These are phyloP conservation scores for Termitomyces sp. DNA, from an alignment of 768 basidiomycete genomes.

Conservation along the genomic window DNA sequence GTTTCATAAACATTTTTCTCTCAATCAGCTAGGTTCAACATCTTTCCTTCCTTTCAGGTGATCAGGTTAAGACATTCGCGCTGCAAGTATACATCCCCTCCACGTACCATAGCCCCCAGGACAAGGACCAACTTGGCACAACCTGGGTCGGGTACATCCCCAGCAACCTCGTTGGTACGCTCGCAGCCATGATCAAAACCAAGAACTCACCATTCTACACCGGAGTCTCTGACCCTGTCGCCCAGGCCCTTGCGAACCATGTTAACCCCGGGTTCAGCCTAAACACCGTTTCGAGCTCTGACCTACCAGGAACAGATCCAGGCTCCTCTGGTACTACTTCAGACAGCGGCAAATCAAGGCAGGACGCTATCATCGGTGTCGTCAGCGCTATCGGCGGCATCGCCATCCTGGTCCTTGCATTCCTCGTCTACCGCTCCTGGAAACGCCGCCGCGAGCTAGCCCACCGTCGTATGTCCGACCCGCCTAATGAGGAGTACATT, in stretches of 20 bases:
- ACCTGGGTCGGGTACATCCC: constrained; percentile 75
- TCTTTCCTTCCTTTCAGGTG: constrained; percentile 21
- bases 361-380: constrained; percentile 90
- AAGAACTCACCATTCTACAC: constrained; percentile 65
- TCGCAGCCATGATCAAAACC: constrained; percentile 64
- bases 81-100: constrained; percentile 69
- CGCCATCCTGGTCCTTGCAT: constrained; percentile 66
- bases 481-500: constrained; percentile 28
- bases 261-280: constrained; percentile 70
- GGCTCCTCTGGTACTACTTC: constrained; percentile 27
- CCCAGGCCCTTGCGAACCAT: constrained; percentile 56
- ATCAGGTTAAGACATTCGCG: constrained; percentile 43
- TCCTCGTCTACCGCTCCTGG: constrained; percentile 67
- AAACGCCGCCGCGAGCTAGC: constrained; percentile 65
- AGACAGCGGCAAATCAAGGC: constrained; percentile 46
- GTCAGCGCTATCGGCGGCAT: constrained; percentile 80
- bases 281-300: constrained; percentile 40
- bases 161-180: constrained; percentile 43
- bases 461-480: constrained; percentile 71
- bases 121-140: constrained; percentile 56
- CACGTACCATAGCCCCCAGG: constrained; percentile 45
- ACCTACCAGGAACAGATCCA: constrained; percentile 13
- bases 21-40: background rate
- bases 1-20: constrained; percentile 13
- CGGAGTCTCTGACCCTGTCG: constrained; percentile 38